Conservation (phyloP, 2,329 filamentous ascomycete species). For the Paecilomyces variotii region DNA sequence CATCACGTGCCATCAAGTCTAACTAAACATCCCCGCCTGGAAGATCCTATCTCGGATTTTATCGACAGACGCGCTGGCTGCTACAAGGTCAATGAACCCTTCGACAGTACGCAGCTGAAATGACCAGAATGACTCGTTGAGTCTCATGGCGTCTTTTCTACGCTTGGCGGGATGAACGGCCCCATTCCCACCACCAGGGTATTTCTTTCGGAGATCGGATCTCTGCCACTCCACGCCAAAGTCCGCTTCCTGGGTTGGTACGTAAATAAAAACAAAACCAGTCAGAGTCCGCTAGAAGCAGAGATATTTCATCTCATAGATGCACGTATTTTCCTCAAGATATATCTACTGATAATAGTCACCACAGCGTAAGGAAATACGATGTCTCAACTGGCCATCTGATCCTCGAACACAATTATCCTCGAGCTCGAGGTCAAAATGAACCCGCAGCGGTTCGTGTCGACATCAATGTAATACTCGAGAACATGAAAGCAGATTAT, state of each 20-base stretch:
- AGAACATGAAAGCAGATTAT: slow-evolving; percentile 54
- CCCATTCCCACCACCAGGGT: slow-evolving; percentile 59
- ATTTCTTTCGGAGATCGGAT: slow-evolving; percentile 55
- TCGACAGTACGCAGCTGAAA: neutral
- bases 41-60: slow-evolving; percentile 1
- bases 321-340: neutral
- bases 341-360: neutral
- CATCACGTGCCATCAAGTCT: slow-evolving; percentile 25
- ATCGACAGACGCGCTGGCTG: neutral
- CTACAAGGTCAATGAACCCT: neutral
- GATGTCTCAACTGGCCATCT: slow-evolving; percentile 52
- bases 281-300: neutral
- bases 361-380: slow-evolving; percentile 51
- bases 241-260: slow-evolving; percentile 91
- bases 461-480: slow-evolving; percentile 63
- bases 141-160: neutral
- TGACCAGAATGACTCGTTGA: neutral
- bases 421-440: slow-evolving; percentile 21
- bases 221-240: slow-evolving; percentile 56
- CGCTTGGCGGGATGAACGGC: slow-evolving; percentile 29
- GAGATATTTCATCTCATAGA: neutral
- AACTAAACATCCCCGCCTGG: slow-evolving; percentile 1
- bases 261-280: slow-evolving; percentile 22
- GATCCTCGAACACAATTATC: slow-evolving; percentile 60
- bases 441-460: slow-evolving; percentile 49